These are phyloP conservation scores for Candida parachauliodes DNA, from an alignment of 805 yeast species.

Conservation along the genomic window DNA sequence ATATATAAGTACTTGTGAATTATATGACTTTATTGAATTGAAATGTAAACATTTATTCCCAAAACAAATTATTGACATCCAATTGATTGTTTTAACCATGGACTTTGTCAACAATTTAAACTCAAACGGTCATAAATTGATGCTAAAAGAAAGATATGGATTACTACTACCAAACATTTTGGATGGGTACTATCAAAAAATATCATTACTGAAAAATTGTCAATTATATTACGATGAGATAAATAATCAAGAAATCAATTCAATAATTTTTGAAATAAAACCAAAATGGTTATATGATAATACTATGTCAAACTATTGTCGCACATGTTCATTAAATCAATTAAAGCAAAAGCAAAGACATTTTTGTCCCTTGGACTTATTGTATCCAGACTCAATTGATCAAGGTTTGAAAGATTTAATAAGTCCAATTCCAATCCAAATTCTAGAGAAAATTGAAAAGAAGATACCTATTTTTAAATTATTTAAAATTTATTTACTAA, in stretches of 20 bases:
- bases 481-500: constrained; percentile 28
- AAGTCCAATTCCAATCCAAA: constrained; percentile 16
- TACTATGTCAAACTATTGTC: constrained; percentile 41
- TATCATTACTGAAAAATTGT: constrained; percentile 31
- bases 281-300: constrained; percentile 61
- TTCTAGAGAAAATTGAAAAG: constrained; percentile 16
- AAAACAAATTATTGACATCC: constrained; percentile 27
- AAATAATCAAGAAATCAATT: constrained; percentile 2
- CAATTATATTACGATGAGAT: constrained; percentile 19
- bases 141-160: constrained; percentile 41
- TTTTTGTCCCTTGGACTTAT: constrained; percentile 48
- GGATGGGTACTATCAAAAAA: constrained; percentile 25
- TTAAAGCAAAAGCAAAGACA: constrained; percentile 28
- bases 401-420: constrained; percentile 34
- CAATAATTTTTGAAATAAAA: constrained; percentile 46
- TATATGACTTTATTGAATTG: constrained; percentile 37
- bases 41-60: constrained; percentile 29
- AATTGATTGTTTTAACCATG: constrained; percentile 26
- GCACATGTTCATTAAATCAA: constrained; percentile 54
- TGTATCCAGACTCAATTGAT: constrained; percentile 26
- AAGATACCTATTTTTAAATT: constrained; percentile 28
- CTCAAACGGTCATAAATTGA: constrained; percentile 23
- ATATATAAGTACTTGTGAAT: constrained; percentile 36
- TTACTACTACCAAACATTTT: constrained; percentile 41
- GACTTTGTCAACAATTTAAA: constrained; percentile 28